These are phyloP conservation scores for Arctium minus DNA, from an alignment of 129 eudicot species.

Conservation along the genomic window DNA sequence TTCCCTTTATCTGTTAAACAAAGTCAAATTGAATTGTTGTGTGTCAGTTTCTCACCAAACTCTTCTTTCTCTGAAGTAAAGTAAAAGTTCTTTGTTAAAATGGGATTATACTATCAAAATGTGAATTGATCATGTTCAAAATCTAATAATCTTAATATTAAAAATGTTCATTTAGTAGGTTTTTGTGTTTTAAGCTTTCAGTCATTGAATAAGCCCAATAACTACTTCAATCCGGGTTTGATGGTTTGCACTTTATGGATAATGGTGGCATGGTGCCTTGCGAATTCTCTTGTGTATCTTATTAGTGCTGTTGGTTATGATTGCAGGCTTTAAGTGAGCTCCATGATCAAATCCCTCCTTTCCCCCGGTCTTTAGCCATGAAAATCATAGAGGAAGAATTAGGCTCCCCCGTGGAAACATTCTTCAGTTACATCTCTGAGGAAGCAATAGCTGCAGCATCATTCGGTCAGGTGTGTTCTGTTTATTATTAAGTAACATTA, in stretches of 20 bases:
- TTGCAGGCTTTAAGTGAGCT: conserved; percentile 92
- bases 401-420: conserved; percentile 65
- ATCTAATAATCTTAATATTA: background rate
- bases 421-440: conserved; percentile 75
- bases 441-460: conserved; percentile 99
- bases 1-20: background rate
- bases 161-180: background rate
- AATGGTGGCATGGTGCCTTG: conserved; percentile 9
- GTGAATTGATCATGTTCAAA: conserved; percentile 8
- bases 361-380: conserved; percentile 76
- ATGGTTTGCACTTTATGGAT: conserved; percentile 6
- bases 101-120: background rate
- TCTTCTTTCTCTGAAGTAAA: background rate
- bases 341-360: conserved; percentile 96
- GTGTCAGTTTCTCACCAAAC: background rate
- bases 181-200: background rate
- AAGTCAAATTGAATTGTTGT: background rate
- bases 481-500: background rate
- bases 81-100: background rate
- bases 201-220: background rate
- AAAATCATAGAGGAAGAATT: conserved; percentile 90
- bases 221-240: background rate
- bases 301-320: conserved; percentile 33
- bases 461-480: conserved; percentile 80
- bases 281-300: conserved; percentile 9